Evolutionary conservation across 2,329 filamentous ascomycete genomes (phyloP), one percentile per base, ranked within the genome.

Genomic region (Corynespora cassiicola): DNA sequence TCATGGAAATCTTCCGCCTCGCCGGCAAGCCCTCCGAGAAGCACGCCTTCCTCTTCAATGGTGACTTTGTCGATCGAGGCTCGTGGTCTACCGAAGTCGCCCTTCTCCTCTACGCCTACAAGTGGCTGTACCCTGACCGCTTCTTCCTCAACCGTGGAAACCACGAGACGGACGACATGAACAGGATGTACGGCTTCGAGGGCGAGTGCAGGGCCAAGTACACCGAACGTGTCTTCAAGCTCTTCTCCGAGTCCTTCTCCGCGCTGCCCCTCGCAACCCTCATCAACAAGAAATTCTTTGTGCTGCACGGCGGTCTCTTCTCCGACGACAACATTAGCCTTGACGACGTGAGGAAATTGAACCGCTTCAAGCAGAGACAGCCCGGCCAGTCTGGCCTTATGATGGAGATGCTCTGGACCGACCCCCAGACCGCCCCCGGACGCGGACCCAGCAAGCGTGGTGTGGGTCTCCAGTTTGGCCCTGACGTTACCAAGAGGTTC

Each of bases 351-450:
- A 84, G 94, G 53, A 95, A 95, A 73, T 77, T 97, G 41, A 86
- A 97, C 71, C 80, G 92, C 52, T 91, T 96, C 73, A 84, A 82
- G 66, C 94, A 97, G 72, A 81, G 89, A 46, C 92, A 97, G 62
- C 92, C 94, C 3, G 94, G 94, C 20, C 94, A 99, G 69, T 75
- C 87, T 31, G 94, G 94, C 10, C 75, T 99, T 58, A 99, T 99
- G 94, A 99, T 99, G 94, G 94, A 99, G 73, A 99, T 99, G 94
- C 81, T 99, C 30, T 99, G 94, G 94, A 97, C 94, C 1, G 94
- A 99, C 65, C 94, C 94, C 3, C 94, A 99, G 68, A 80, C 87
- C 1, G 79, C 84, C 55, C 85, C 87, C 18, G 94, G 94, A 35
- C 85, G 94, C 54, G 90, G 91, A 7, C 94, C 94, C 28, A 96